Percentiles rank a stretch among this genome's conserved stretches.
Evolutionary conservation across 352 stramenopile genomes (phyloP).

Genomic region (Pythium coloratum): DNA sequence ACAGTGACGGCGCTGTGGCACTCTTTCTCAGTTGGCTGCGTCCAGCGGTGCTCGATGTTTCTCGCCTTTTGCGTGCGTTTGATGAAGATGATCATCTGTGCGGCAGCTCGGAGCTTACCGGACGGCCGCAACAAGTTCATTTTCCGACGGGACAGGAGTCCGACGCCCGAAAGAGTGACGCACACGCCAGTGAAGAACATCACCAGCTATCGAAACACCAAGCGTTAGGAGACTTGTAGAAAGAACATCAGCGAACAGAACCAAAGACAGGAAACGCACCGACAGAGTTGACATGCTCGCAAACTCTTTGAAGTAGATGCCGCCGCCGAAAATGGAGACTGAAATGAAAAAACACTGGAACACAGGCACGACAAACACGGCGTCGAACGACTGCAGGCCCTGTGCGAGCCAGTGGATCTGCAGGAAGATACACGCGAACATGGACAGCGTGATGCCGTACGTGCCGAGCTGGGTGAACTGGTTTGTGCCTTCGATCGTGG

Average conservation of each 20-base stretch:
- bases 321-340: conserved; percentile 87
- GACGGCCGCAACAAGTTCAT: conserved; percentile 57
- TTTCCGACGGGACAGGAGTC: conserved; percentile 65
- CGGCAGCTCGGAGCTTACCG: conserved; percentile 43
- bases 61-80: conserved; percentile 56
- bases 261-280: conserved; percentile 24
- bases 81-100: conserved; percentile 69
- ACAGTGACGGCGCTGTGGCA: background rate
- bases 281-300: conserved; percentile 44
- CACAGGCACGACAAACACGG: conserved; percentile 82
- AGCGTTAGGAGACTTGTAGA: background rate
- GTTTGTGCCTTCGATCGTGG: conserved; percentile 63
- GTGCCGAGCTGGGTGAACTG: conserved; percentile 76
- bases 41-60: conserved; percentile 50
- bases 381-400: conserved; percentile 82
- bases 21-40: conserved; percentile 8
- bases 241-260: background rate
- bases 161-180: conserved; percentile 71
- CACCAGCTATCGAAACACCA: conserved; percentile 25
- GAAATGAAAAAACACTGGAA: conserved; percentile 93
- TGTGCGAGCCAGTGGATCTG: conserved; percentile 89
- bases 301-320: conserved; percentile 90
- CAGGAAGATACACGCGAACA: conserved; percentile 82
- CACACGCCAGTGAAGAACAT: conserved; percentile 75
- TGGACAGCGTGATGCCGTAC: conserved; percentile 78